Evolutionary conservation across 2,329 filamentous ascomycete genomes (phyloP), one percentile per base, ranked within the genome.

Genomic region (Beauveria rudraprayagi): DNA sequence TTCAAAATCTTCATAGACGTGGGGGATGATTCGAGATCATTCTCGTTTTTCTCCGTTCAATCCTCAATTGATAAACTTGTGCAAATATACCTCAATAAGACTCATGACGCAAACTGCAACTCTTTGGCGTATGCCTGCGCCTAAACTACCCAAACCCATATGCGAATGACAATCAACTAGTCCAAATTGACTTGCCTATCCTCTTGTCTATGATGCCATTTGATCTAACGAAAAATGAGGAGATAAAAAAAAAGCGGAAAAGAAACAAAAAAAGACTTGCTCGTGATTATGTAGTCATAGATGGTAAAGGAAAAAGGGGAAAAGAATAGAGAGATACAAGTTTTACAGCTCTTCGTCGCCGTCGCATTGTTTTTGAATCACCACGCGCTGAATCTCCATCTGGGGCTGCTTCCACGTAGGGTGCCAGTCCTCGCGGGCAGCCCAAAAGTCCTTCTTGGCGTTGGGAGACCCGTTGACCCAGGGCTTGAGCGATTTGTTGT

Each of bases 371-470:
- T 88, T 83, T 84, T 80, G 81, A 78, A 91, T 90, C 63, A 83
- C 78, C 24, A 93, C 88, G 65, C 82, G 85, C 70, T 82, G 86
- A 28, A 93, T 75, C 70, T 88, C 79, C 79, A 92, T 82, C 68
- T 84, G 79, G 1, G 86, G 87, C 66, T 80, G 77, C 62, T 81
- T 82, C 90, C 90, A 92, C 0, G 89, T 91, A 5, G 87, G 83
- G 50, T 80, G 75, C 89, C 90, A 93, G 30, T 76, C 65, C 60
- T 84, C 76, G 52, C 81, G 80, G 0, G 84, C 80, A 19, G 86
- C 76, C 89, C 89, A 94, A 71, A 95, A 95, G 70, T 93, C 89
- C 67, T 82, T 84, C 72, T 80, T 84, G 8, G 90, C 89, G 11
- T 82, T 87, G 1, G 78, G 72, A 56, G 83, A 87, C 17, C 72